A percentile compares a stretch with the other conserved stretches of the same genome.
Conservation (phyloP, 2,329 filamentous ascomycete genomes). For the Myriangium duriaei region DNA sequence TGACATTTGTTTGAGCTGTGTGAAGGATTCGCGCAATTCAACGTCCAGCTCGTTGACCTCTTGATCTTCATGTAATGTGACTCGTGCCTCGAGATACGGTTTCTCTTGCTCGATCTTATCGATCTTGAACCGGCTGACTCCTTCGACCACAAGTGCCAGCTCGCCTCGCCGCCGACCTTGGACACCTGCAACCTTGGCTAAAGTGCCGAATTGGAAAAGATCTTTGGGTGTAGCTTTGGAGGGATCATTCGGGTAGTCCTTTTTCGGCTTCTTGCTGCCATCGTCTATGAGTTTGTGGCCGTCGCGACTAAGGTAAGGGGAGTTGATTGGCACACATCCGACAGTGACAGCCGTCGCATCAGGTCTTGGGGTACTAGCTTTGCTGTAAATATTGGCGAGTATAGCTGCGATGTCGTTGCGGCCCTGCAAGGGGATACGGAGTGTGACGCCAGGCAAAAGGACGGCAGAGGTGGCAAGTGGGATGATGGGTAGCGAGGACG, state of each 20-base stretch:
- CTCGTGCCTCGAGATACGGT: constrained; percentile 75
- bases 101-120: constrained; percentile 63
- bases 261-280: constrained; percentile 30
- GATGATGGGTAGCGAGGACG: constrained; percentile 53
- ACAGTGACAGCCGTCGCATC: constrained; percentile 60
- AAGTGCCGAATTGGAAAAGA: constrained; percentile 70
- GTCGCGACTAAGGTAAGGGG: constrained; percentile 58
- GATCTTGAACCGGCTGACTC: constrained; percentile 62
- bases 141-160: constrained; percentile 76
- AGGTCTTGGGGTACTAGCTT: constrained; percentile 51
- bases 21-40: constrained; percentile 59
- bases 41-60: constrained; percentile 38
- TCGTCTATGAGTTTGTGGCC: constrained; percentile 65
- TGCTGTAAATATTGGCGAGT: constrained; percentile 72
- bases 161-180: constrained; percentile 40
- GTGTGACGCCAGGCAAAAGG: constrained; percentile 71
- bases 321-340: constrained; percentile 75
- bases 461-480: constrained; percentile 70
- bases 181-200: constrained; percentile 40
- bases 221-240: constrained; percentile 41
- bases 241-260: constrained; percentile 43
- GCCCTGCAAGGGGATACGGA: constrained; percentile 71
- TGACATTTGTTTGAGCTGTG: constrained; percentile 69
- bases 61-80: constrained; percentile 56
- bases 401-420: constrained; percentile 82